Evolutionary conservation across 345 rosid genomes (phyloP).

Genomic region (Abelmoschus esculentus): DNA sequence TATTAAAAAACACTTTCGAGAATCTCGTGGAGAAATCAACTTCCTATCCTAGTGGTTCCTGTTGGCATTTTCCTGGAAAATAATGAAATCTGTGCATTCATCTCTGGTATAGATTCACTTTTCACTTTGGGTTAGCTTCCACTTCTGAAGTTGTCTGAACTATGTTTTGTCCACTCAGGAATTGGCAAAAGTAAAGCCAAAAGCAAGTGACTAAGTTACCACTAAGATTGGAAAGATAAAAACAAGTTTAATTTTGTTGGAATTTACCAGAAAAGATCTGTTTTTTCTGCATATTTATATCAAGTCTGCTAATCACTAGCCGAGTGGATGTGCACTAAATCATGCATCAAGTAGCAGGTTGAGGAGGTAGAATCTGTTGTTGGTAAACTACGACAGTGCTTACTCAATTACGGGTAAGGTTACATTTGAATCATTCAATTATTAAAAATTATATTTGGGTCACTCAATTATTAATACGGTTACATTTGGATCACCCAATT

Average conservation of each 20-base stretch:
- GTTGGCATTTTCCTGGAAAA: background rate
- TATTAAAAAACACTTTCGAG: background rate
- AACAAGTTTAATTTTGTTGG: background rate
- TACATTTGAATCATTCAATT: too few relatives aligned
- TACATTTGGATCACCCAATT: too few relatives aligned
- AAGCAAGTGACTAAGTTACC: conserved; percentile 2
- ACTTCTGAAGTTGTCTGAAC: background rate
- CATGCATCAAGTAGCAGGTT: background rate
- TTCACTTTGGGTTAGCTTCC: background rate
- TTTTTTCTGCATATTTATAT: background rate
- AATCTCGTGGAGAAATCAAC: background rate
- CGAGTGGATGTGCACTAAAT: too few relatives aligned
- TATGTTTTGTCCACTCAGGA: background rate
- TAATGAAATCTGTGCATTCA: background rate
- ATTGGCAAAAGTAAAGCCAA: background rate
- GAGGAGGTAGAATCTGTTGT: background rate
- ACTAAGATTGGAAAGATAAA: background rate
- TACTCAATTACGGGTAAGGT: too few relatives aligned
- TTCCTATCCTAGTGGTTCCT: too few relatives aligned
- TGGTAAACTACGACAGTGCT: too few relatives aligned
- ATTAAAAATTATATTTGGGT: too few relatives aligned
- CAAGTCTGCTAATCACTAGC: background rate
- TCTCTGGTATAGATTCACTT: background rate
- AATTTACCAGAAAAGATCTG: background rate
- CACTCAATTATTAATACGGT: too few relatives aligned